A percentile compares a stretch with the other conserved stretches of the same genome.
Conservation (phyloP, 1,284 basidiomycete species). For the Trichosporon coremiiforme region DNA sequence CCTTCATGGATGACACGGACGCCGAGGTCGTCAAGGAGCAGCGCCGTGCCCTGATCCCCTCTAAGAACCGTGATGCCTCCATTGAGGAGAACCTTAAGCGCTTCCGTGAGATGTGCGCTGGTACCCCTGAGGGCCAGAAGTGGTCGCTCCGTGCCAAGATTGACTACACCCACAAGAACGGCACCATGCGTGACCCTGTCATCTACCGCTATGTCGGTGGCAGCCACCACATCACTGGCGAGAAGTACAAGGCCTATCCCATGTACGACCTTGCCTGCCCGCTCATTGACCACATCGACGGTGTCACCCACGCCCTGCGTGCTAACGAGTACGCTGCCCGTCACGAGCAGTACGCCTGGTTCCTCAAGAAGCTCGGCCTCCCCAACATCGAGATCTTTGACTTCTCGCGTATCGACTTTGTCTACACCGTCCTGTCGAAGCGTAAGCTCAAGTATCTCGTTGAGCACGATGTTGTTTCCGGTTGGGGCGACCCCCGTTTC, state of each 20-base stretch:
- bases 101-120: constrained; percentile 87
- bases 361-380: constrained; percentile 80
- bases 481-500: constrained; percentile 99
- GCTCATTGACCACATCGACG: constrained; percentile 92
- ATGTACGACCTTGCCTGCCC: constrained; percentile 99
- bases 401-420: constrained; percentile 95
- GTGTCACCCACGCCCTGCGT: constrained; percentile 95
- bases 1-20: constrained; percentile 92
- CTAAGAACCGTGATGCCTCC: constrained; percentile 76
- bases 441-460: constrained; percentile 98
- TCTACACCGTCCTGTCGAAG: constrained; percentile 97
- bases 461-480: constrained; percentile 77
- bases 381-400: constrained; percentile 93
- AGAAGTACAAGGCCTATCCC: constrained; percentile 96
- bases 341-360: constrained; percentile 97
- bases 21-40: constrained; percentile 73
- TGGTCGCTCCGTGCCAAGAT: constrained; percentile 98
- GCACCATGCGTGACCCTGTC: constrained; percentile 96
- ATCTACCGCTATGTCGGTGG: constrained; percentile 89
- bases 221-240: constrained; percentile 90
- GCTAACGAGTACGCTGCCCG: constrained; percentile 99
- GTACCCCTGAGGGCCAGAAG: constrained; percentile 75
- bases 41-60: constrained; percentile 85
- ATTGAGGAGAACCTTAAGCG: constrained; percentile 82
- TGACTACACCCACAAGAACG: constrained; percentile 90